A percentile compares a stretch with the other conserved stretches of the same genome.
Conservation (phyloP, 169 alveolate species). For the Plasmodium fragile region DNA sequence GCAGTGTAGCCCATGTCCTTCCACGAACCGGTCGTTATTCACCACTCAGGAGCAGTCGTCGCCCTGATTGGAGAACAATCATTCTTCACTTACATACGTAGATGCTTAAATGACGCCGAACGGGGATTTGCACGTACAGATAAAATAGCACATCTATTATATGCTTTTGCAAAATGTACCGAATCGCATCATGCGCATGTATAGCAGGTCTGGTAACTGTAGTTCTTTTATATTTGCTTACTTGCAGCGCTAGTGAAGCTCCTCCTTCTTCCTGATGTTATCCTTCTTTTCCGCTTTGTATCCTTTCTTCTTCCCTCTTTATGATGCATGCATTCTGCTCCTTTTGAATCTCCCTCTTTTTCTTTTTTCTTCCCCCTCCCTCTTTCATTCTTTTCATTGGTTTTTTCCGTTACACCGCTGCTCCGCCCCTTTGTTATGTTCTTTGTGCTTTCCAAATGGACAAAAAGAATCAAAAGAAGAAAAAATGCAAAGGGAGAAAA, state of each 20-base stretch:
- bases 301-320: background rate
- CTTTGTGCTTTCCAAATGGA: slow-evolving; percentile 11
- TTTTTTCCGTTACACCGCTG: background rate
- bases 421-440: background rate
- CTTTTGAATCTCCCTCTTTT: background rate
- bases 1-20: background rate
- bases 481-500: slow-evolving; percentile 32
- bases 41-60: background rate
- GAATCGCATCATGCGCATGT: background rate
- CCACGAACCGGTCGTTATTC: background rate
- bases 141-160: background rate
- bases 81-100: background rate
- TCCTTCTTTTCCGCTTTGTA: background rate
- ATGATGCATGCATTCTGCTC: background rate
- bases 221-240: background rate
- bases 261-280: background rate
- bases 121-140: background rate
- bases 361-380: background rate
- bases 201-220: background rate
- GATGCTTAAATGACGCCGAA: background rate
- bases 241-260: background rate
- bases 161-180: background rate
- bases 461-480: slow-evolving; percentile 12
- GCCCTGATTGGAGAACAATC: background rate
- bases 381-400: background rate